Conservation (phyloP, 208 protist species). For the Paratrypanosoma confusum region DNA sequence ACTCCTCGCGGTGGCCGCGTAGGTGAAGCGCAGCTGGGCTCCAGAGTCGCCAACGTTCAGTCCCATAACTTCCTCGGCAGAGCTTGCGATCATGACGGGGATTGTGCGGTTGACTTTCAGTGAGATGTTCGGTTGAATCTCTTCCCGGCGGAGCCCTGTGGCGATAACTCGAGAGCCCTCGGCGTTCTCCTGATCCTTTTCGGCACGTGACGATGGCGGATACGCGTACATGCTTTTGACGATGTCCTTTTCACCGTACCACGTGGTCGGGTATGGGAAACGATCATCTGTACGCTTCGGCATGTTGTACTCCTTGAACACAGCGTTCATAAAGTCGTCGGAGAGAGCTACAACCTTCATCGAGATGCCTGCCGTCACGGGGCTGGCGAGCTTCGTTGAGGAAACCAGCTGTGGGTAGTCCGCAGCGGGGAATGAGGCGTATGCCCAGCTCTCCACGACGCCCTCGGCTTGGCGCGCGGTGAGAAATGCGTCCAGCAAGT, state of each 20-base stretch:
- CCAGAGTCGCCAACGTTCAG: conserved; percentile 8
- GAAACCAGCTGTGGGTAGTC: conserved; percentile 50
- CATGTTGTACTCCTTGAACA: conserved; percentile 49
- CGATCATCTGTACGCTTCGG: conserved; percentile 13
- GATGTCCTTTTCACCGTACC: conserved; percentile 28
- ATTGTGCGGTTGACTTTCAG: conserved; percentile 3
- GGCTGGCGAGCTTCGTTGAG: conserved; percentile 17
- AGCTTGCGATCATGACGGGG: conserved; percentile 3
- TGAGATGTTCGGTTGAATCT: conserved; percentile 4
- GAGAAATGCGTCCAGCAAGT: conserved; percentile 36
- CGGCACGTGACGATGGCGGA: conserved; percentile 3
- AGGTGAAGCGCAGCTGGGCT: conserved; percentile 37
- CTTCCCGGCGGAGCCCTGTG: conserved; percentile 12
- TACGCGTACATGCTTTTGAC: conserved; percentile 52
- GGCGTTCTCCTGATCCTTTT: background rate
- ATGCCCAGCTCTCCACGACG: conserved; percentile 36
- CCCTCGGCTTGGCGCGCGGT: conserved; percentile 3
- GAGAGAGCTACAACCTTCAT: conserved; percentile 32
- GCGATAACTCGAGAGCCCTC: background rate
- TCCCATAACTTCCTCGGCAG: conserved; percentile 17
- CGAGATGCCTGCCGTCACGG: conserved; percentile 12
- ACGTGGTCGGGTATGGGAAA: conserved; percentile 23
- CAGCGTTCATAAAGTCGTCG: conserved; percentile 37
- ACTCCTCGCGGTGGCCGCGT: conserved; percentile 3
- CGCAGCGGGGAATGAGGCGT: conserved; percentile 42